Base-by-base conservation (phyloP, 768 basidiomycete species). In the Tricholoma matsutake region DNA sequence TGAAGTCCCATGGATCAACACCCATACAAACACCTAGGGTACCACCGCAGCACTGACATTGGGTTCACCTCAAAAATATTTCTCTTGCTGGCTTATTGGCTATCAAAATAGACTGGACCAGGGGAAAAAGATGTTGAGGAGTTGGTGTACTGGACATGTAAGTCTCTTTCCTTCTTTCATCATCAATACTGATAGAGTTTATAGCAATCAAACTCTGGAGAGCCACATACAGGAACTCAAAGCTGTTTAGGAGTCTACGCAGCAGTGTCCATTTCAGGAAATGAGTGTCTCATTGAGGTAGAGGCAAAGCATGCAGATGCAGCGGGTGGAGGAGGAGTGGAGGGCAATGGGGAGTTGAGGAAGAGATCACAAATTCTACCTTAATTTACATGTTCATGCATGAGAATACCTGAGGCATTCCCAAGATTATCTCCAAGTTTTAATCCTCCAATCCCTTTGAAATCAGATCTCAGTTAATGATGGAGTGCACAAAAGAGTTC, bases 281-380 rank as follows among this genome's bases (percentile, higher is more conserved):
- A 51, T 57, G 74, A 69, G 63, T 73, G 57, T 35, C 61, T 75
- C 6, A 39, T 69, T 4, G 61, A 69, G 32, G 65, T 69, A 2
- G 70, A 74, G 61, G 68, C 66, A 35, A 69, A 64, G 51, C 70
- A 74, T 1, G 70, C 72, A 0, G 58, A 60, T 25, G 54, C 59
- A 59, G 14, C 51, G 62, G 35, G 62, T 61, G n/a, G 66, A 64
- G 29, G 56, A 66, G 18, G 34, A 62, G 56, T 31, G 60, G 60
- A 56, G 61, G 55, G 35, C 47, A 61, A 66, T 18, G 66, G 62
- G 49, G 66, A 47, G 14, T 59, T 56, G 29, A 59, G 62, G 53
- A 53, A 60, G 39, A n/a, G n/a, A n/a, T n/a, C n/a, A n/a, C n/a
- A 32, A 32, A 32, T 32, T 32, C 31, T 32, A 32, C 31, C 31